Evolutionary conservation across 495 filamentous ascomycete genomes (phyloP), one percentile per base, ranked within the genome.

Genomic region (Tuber indicum): DNA sequence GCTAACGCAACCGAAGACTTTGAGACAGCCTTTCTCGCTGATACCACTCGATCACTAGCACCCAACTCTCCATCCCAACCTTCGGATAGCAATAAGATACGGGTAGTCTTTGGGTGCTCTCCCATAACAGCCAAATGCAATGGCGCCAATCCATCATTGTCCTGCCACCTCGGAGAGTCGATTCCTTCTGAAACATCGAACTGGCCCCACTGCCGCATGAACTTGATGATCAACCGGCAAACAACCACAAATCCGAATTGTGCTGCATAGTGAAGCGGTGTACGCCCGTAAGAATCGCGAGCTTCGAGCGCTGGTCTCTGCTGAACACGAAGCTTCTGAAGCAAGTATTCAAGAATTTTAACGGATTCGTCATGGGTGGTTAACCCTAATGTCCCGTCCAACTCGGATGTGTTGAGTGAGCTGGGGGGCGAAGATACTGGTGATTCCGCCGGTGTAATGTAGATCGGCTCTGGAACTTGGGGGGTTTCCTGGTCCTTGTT

Each of bases 231-330:
- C n/a, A 94, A 85, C 83, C 96, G 88, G 82, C 94, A 97, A 14
- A 98, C 90, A 71, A 91, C 89, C 41, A 93, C 92, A 81, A 97
- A 93, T 5, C 96, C 96, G 84, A 96, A 97, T 85, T 98, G 93
- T 0, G 96, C 96, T 6, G 93, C 95, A 84, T 99, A 99, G 83
- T 99, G 96, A 43, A 99, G 86, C 42, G 96, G 94, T 47, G 94
- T 90, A 16, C 96, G 93, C 8, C 94, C 94, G 72, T 94, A 92
- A 3, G 89, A 83, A 85, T 99, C 96, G 75, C 87, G 90, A 36
- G 88, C 87, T 70, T 88, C 85, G 39, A 99, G 83, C 6, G 92
- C 91, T n/a, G 81, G 73, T 17, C 91, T 88, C 77, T 98, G 96
- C 17, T 88, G 82, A 3, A 89, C 87, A n/a, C 86, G 87, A 62